phyloP scores from a whole-genome alignment of 2,329 filamentous ascomycete species.

The Clathrospora elynae region DNA sequence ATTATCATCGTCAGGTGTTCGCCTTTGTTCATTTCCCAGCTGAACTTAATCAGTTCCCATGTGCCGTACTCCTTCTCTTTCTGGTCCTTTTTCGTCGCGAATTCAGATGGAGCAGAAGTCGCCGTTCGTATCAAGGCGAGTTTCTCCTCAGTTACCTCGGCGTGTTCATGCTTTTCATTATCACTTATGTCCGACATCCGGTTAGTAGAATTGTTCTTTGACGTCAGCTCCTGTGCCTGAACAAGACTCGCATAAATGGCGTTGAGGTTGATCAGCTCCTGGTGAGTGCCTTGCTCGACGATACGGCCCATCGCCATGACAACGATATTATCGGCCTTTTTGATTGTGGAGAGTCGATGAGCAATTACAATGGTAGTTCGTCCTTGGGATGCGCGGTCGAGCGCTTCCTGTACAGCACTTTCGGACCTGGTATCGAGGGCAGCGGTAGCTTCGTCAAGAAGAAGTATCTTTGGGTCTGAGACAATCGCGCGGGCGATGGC shows the following conservation, averaged over 20 bases:
- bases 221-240: conserved; percentile 71
- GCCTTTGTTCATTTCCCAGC: conserved; percentile 39
- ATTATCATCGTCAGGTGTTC: conserved; percentile 48
- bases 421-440: conserved; percentile 94
- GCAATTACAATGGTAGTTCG: conserved; percentile 96
- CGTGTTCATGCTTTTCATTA: conserved; percentile 24
- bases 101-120: conserved; percentile 64
- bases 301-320: conserved; percentile 88
- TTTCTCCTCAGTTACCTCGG: conserved; percentile 30
- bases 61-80: conserved; percentile 36
- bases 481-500: conserved; percentile 91
- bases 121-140: conserved; percentile 35
- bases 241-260: conserved; percentile 85
- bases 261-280: conserved; percentile 71
- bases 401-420: conserved; percentile 88
- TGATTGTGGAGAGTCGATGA: conserved; percentile 92
- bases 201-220: conserved; percentile 30
- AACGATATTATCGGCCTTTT: conserved; percentile 91
- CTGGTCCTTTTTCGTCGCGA: conserved; percentile 51
- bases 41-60: conserved; percentile 52
- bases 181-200: conserved; percentile 28
- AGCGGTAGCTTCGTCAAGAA: conserved; percentile 94
- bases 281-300: conserved; percentile 88
- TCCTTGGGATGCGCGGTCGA: conserved; percentile 83
- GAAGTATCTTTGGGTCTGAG: conserved; percentile 85